Conservation (phyloP, 1,139 yeast genomes). For the Yamadazyma buinensis region DNA sequence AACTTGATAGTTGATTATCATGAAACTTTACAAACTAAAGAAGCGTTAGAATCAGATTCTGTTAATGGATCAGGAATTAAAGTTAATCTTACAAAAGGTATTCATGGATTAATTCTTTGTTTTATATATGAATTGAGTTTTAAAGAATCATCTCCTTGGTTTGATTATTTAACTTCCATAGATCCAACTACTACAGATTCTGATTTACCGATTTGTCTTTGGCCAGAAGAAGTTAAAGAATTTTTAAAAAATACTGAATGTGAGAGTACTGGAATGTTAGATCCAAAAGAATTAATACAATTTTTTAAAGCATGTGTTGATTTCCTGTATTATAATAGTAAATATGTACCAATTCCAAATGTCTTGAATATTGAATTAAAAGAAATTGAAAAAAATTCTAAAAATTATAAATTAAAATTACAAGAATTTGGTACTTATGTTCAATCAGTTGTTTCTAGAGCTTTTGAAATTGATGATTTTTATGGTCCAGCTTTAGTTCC, state of each 20-base stretch:
- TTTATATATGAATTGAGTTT: slow-evolving; percentile 62
- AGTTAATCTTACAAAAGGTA: slow-evolving; percentile 47
- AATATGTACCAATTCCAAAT: slow-evolving; percentile 34
- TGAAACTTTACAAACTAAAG: slow-evolving; percentile 12
- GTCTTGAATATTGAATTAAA: slow-evolving; percentile 23
- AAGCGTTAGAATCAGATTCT: no score
- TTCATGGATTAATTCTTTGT: slow-evolving; percentile 63
- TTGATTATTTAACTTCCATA: slow-evolving; percentile 55
- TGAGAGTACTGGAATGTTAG: slow-evolving; percentile 60
- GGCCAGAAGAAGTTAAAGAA: slow-evolving; percentile 51
- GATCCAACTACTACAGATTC: slow-evolving; percentile 26
- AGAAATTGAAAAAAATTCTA: background rate
- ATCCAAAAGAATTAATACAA: slow-evolving; percentile 51
- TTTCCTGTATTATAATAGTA: slow-evolving; percentile 38
- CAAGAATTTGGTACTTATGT: slow-evolving; percentile 48
- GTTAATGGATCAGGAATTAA: no score
- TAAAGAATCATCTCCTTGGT: slow-evolving; percentile 73
- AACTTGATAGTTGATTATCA: slow-evolving; percentile 59
- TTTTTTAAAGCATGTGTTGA: slow-evolving; percentile 50
- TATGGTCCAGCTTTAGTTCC: slow-evolving; percentile 81
- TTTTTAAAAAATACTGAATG: slow-evolving; percentile 64
- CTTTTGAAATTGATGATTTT: slow-evolving; percentile 73
- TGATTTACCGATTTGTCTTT: slow-evolving; percentile 60
- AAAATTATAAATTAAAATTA: slow-evolving; percentile 19
- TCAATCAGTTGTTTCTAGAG: slow-evolving; percentile 68